A percentile compares a stretch with the other conserved stretches of the same genome.
Evolutionary conservation across 2,329 filamentous ascomycete genomes (phyloP).

Genomic region (Scytalidium lignicola): DNA sequence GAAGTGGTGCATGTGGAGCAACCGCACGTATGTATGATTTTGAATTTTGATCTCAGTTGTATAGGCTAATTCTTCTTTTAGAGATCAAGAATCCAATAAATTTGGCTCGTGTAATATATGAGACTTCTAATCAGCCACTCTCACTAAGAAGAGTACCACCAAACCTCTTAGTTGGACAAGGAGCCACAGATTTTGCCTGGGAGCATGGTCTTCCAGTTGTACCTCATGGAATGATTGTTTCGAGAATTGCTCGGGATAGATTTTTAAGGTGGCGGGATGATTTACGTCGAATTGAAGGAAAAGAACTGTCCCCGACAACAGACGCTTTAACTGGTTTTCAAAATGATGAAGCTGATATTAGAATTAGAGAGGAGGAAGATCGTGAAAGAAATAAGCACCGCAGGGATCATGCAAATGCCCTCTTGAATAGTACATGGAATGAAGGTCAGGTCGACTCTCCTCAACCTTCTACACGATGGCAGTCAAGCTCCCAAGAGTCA

Average conservation of each 20-base stretch:
- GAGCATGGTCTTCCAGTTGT: slow-evolving; percentile 70
- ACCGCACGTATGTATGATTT: slow-evolving; percentile 65
- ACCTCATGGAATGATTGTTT: slow-evolving; percentile 74
- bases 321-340: slow-evolving; percentile 19
- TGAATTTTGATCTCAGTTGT: not conserved
- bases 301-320: slow-evolving; percentile 26
- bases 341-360: slow-evolving; percentile 14
- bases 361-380: slow-evolving; percentile 24
- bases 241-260: slow-evolving; percentile 70
- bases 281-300: slow-evolving; percentile 55
- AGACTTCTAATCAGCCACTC: slow-evolving; percentile 70
- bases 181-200: slow-evolving; percentile 80
- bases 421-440: slow-evolving; percentile 55
- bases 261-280: slow-evolving; percentile 77
- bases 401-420: slow-evolving; percentile 47
- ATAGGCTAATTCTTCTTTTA: slow-evolving; percentile 31
- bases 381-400: slow-evolving; percentile 24
- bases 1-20: slow-evolving; percentile 89
- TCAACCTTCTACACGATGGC: slow-evolving; percentile 15
- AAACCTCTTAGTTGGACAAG: slow-evolving; percentile 82
- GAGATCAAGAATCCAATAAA: slow-evolving; percentile 91
- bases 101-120: slow-evolving; percentile 76
- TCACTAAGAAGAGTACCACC: slow-evolving; percentile 85
- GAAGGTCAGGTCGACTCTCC: slow-evolving; percentile 59
- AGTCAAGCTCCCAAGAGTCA: not conserved